Conservation (phyloP, 257 asterid genomes). For the Forsythia suspensa region DNA sequence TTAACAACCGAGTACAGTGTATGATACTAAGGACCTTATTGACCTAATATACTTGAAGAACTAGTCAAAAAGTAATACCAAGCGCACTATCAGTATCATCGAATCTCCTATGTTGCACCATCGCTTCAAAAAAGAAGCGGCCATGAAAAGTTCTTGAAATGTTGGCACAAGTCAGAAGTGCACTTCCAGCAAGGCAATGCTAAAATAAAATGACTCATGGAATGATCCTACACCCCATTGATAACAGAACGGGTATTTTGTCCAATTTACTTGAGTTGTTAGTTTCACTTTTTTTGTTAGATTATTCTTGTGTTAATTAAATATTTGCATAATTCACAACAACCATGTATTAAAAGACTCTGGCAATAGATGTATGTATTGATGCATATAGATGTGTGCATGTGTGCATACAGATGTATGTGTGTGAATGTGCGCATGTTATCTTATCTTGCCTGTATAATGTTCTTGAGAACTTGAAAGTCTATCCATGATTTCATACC, state of each 20-base stretch:
- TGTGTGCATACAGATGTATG: too few species aligned
- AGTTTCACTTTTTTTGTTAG: not conserved
- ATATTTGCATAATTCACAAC: not conserved
- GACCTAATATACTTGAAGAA: not conserved
- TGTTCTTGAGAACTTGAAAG: not conserved
- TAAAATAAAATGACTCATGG: not conserved
- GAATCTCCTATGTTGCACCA: not conserved
- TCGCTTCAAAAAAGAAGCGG: not conserved
- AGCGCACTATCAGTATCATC: not conserved
- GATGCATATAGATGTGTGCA: not conserved
- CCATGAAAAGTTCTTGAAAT: not conserved
- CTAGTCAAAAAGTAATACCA: not conserved
- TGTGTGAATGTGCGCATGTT: not conserved
- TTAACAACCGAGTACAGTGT: not conserved
- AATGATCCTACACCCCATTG: not conserved
- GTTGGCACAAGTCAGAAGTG: not conserved
- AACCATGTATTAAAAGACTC: not conserved
- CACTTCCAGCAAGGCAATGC: not conserved
- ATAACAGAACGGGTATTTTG: not conserved
- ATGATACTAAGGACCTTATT: not conserved
- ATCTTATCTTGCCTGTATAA: not conserved
- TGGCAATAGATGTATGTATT: not conserved
- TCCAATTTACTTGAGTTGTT: not conserved
- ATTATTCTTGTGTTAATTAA: too few species aligned
- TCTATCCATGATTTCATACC: not conserved